A percentile compares a stretch with the other conserved stretches of the same genome.
These are phyloP conservation scores for Solanum verrucosum DNA, from an alignment of 257 asterid genomes.

Conservation along the genomic window DNA sequence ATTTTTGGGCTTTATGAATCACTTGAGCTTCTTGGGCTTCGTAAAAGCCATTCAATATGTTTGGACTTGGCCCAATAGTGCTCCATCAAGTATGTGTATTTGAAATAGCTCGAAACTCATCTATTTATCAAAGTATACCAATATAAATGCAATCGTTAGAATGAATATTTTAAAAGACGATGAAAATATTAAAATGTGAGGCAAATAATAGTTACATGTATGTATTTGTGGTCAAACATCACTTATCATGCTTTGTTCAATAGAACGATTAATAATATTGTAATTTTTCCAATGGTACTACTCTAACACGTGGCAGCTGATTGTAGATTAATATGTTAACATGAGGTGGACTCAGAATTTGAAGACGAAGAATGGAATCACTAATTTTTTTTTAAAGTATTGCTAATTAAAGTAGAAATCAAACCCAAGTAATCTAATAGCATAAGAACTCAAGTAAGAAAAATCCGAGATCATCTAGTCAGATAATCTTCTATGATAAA, in stretches of 20 bases:
- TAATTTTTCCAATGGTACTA: not conserved
- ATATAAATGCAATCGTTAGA: not conserved
- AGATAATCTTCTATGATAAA: not conserved
- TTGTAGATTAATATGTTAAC: not conserved
- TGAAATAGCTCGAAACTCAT: not conserved
- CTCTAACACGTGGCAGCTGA: not conserved
- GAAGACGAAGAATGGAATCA: not conserved
- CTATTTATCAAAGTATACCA: not conserved
- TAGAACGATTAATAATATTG: not conserved
- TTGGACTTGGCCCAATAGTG: not conserved
- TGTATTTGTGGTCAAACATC: not conserved
- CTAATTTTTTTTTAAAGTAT: not conserved
- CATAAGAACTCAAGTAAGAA: not conserved
- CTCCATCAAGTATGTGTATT: not conserved
- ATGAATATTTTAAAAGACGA: no score
- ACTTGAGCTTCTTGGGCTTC: not conserved
- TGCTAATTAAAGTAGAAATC: not conserved
- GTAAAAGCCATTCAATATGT: not conserved
- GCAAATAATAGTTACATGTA: not conserved
- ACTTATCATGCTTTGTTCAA: not conserved
- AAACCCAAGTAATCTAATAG: not conserved
- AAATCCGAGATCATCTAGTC: not conserved
- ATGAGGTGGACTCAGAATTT: not conserved
- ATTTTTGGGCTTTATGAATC: not conserved
- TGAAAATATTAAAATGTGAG: not conserved